A percentile compares a stretch with the other conserved stretches of the same genome.
These are phyloP conservation scores for Salix koriyanagi DNA, from an alignment of 345 rosid species.

Conservation along the genomic window DNA sequence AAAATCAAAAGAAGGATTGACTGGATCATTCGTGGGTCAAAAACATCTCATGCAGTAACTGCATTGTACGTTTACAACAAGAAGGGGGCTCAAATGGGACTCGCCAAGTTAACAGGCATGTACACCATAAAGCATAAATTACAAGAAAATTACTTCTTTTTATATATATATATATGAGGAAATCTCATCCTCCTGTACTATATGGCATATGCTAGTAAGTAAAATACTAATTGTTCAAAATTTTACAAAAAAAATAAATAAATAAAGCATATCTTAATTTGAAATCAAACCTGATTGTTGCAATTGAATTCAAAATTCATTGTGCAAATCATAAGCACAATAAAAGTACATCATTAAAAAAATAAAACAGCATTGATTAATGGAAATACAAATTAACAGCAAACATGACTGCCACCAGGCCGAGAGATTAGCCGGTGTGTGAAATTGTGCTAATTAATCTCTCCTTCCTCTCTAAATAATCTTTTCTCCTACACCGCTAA, in stretches of 20 bases:
- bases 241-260: too few relatives aligned
- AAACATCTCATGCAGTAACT: neutral
- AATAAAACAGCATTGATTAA: neutral
- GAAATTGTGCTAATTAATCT: constrained; percentile 15
- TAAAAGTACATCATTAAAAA: neutral
- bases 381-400: neutral
- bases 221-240: too few relatives aligned
- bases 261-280: too few relatives aligned
- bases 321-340: too few relatives aligned
- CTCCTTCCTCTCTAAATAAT: neutral
- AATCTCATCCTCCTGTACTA: too few relatives aligned
- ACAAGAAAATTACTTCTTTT: neutral
- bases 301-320: too few relatives aligned
- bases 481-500: constrained; percentile 6
- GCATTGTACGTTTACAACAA: neutral
- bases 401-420: constrained; percentile 1
- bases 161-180: too few relatives aligned
- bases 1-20: too few relatives aligned
- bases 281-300: too few relatives aligned
- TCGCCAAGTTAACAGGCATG: neutral
- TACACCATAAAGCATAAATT: neutral
- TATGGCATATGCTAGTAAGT: too few relatives aligned
- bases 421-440: constrained; percentile 20
- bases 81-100: neutral
- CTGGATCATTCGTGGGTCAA: neutral